Base-by-base conservation (phyloP, 768 basidiomycete genomes). In the Tephrocybe sp. region DNA sequence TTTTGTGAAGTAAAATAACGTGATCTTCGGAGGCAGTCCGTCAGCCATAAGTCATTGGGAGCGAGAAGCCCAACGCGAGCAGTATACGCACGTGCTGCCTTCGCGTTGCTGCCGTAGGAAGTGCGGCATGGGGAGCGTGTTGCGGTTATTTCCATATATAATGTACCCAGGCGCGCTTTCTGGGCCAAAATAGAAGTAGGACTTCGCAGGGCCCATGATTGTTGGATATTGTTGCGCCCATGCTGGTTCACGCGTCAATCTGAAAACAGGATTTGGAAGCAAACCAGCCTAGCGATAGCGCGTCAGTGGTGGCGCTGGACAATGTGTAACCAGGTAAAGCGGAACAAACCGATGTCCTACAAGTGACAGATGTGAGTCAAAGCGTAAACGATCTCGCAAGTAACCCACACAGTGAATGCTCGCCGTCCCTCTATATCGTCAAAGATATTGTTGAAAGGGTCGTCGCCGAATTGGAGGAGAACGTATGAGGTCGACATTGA, bases 151-250 rank as follows among this genome's bases (percentile, higher is more conserved):
- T 3, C 89, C 88, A 50, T 89, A 89, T 38, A 79, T 75, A 45
- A 89, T 68, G 58, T 82, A 82, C 2, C 89, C 89, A 4, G 79
- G 76, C 2, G 73, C 58, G 48, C 72, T 76, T 36, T 72, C 72
- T 5, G 89, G 87, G 1, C 89, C 89, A 52, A 91, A 82, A 61
- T 88, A 90, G 54, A 89, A 78, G 62, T 77, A 88, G 5, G 89
- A 82, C 35, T 79, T 85, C 52, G 76, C 79, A n/a, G 89, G 89
- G n/a, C 89, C 89, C 82, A 89, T 84, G 55, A 89, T 82, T 41
- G 71, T 75, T 19, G 81, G 79, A 61, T 88, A 82, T 49, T 81
- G 82, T 58, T 82, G 76, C 19, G 80, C 72, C 88, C 89, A 90
- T 17, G 70, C 72, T 0, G 73, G 65, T 60, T 90, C 85, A 14